Evolutionary conservation across 108 stramenopile species (phyloP).

Genomic region (Pseudonitzschia multiseries): DNA sequence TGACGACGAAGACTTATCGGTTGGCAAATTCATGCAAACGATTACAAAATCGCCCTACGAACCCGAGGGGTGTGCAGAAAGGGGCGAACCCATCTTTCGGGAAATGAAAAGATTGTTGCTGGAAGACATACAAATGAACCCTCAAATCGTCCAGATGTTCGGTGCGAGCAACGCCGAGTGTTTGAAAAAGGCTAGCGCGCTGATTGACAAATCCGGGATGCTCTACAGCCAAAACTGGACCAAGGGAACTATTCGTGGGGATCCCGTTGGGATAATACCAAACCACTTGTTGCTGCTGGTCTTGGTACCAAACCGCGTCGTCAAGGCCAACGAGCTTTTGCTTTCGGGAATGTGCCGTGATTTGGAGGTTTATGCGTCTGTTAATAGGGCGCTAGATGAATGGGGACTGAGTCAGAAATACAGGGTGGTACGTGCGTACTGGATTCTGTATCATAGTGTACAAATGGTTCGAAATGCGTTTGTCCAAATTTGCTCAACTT

Average conservation of each 20-base stretch:
- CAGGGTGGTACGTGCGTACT: conserved; percentile 5
- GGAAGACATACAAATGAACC: conserved; percentile 3
- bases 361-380: conserved; percentile 19
- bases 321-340: conserved; percentile 27
- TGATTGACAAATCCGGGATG: conserved; percentile 40
- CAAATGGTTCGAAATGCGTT: not conserved
- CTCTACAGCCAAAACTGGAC: conserved; percentile 39
- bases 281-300: conserved; percentile 29
- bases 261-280: conserved; percentile 29
- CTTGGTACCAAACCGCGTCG: conserved; percentile 29
- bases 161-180: conserved; percentile 27
- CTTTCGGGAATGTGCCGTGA: conserved; percentile 30
- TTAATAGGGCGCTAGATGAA: conserved; percentile 25
- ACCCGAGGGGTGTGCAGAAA: conserved; percentile 26
- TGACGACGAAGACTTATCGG: not conserved
- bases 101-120: conserved; percentile 22
- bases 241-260: conserved; percentile 34
- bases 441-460: not conserved
- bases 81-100: conserved; percentile 22
- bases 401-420: conserved; percentile 25
- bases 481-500: not conserved
- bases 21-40: conserved; percentile 1
- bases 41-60: conserved; percentile 39
- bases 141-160: conserved; percentile 23
- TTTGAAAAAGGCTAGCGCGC: conserved; percentile 23